Base-by-base conservation (phyloP, 768 basidiomycete species). In the Leccinum boreale region DNA sequence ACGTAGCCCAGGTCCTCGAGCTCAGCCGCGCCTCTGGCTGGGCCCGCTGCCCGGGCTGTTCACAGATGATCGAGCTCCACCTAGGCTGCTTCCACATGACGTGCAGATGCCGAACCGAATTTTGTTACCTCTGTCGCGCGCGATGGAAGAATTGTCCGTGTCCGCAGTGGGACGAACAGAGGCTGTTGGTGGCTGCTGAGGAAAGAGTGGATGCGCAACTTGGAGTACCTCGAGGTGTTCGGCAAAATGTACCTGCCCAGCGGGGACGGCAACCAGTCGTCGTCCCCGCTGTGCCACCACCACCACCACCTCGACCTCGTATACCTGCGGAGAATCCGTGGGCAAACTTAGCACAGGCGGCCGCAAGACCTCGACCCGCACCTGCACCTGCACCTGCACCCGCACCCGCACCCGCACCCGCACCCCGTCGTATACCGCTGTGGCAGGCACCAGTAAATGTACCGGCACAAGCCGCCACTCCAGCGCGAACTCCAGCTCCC, bases 61-160 rank as follows among this genome's bases (percentile, higher is more conserved):
- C 65, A 17, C 70, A 70, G 35, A 62, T 78, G 65, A 70, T 78
- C 55, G 77, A 78, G 55, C 72, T 76, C 42, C 55, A 66, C 5
- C 21, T 62, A 12, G 77, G 77, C 0, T 78, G 77, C 53, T 73
- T 66, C 60, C 77, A 79, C 57, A 76, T 79, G 72, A 73, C 73
- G 2, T 78, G 77, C 53, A 59, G 70, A 26, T 78, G 77, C 62
- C 55, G 62, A 42, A 72, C 70, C 11, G 65, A 77, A 50, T 78
- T 78, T 46, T 78, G 77, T 60, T 79, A 78, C 50, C 59, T 84
- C 74, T 78, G 84, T 75, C 52, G 77, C 74, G 78, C 63, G 23
- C 73, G 57, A 3, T 91, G 89, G 88, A 88, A 87, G 72, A 75
- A 71, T 1, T 91, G 89, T 62, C 14, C 0, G 1, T 90, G 89